Conservation (phyloP, 805 yeast genomes). For the Metschnikowia henanensis region DNA sequence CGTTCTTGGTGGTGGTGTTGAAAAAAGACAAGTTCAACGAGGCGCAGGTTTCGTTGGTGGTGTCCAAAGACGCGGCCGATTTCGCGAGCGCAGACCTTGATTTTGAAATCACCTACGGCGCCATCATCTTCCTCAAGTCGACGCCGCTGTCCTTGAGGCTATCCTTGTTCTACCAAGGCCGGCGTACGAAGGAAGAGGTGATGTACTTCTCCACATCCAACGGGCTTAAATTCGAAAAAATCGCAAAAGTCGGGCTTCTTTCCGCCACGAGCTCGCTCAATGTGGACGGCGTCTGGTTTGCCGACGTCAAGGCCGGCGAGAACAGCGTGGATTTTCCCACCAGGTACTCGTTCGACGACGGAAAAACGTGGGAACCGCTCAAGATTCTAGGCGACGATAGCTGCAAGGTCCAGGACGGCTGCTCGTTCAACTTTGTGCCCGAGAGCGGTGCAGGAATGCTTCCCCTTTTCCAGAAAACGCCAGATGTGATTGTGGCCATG, state of each 20-base stretch:
- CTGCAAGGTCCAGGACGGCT: conserved; percentile 45
- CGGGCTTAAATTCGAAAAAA: conserved; percentile 50
- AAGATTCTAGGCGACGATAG: conserved; percentile 43
- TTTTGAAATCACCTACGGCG: conserved; percentile 36
- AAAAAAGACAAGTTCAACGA: conserved; percentile 43
- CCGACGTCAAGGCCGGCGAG: conserved; percentile 34
- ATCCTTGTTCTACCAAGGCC: conserved; percentile 21
- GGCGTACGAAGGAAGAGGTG: conserved; percentile 25
- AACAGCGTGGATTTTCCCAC: conserved; percentile 8
- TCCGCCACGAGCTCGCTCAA: conserved; percentile 46
- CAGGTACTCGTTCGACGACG: conserved; percentile 51
- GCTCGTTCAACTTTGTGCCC: conserved; percentile 44
- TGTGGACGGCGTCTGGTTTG: conserved; percentile 64
- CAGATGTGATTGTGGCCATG: conserved; percentile 43
- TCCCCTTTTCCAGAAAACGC: conserved; percentile 36
- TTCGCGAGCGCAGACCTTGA: conserved; percentile 44
- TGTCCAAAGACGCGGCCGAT: conserved; percentile 46
- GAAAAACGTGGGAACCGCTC: conserved; percentile 51
- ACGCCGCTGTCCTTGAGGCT: conserved; percentile 36
- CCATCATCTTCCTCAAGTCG: conserved; percentile 38
- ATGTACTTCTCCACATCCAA: conserved; percentile 56
- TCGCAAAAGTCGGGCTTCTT: conserved; percentile 37
- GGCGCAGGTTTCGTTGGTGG: conserved; percentile 39
- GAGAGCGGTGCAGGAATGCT: background rate
- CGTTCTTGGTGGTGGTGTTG: conserved; percentile 41